Conservation (phyloP, 345 rosid genomes). For the Jatropha curcas region DNA sequence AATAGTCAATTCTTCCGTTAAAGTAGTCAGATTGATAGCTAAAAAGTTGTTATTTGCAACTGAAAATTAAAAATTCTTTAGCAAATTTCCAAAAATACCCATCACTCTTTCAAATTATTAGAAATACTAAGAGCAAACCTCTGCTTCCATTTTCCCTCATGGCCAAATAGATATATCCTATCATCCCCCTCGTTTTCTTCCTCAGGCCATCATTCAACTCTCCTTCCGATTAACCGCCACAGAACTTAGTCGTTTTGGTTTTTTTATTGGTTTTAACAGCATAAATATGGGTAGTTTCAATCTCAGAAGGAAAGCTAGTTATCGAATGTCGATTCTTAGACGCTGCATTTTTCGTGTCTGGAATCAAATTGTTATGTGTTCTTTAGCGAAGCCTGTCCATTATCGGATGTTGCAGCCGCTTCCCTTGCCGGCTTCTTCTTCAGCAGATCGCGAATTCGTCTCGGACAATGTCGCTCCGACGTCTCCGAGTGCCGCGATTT, state of each 20-base stretch:
- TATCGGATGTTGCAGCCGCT: constrained; percentile 47
- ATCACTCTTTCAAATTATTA: neutral
- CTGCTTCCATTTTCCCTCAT: constrained; percentile 5
- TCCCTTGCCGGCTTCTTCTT: constrained; percentile 4
- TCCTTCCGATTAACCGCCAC: neutral
- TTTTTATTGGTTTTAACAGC: too few relatives aligned
- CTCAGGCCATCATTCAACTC: constrained; percentile 27
- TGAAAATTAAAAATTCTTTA: neutral
- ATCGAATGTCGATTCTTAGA: constrained; percentile 51
- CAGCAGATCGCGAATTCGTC: neutral
- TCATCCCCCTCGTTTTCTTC: neutral
- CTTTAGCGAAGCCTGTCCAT: constrained; percentile 49
- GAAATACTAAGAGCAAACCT: too few relatives aligned
- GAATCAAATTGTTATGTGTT: constrained; percentile 46
- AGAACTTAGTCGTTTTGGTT: neutral
- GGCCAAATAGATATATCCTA: constrained; percentile 26
- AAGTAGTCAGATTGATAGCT: constrained; percentile 36
- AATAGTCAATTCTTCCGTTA: constrained; percentile 43
- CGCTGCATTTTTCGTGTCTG: constrained; percentile 54
- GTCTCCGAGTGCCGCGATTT: constrained; percentile 3
- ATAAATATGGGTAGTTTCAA: constrained; percentile 35
- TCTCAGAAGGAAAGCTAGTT: constrained; percentile 43
- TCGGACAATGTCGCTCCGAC: constrained; percentile 18
- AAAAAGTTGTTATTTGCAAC: constrained; percentile 9
- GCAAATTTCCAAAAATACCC: constrained; percentile 30